These are phyloP conservation scores for Leishmania braziliensis DNA, from an alignment of 208 protist species.

Conservation along the genomic window DNA sequence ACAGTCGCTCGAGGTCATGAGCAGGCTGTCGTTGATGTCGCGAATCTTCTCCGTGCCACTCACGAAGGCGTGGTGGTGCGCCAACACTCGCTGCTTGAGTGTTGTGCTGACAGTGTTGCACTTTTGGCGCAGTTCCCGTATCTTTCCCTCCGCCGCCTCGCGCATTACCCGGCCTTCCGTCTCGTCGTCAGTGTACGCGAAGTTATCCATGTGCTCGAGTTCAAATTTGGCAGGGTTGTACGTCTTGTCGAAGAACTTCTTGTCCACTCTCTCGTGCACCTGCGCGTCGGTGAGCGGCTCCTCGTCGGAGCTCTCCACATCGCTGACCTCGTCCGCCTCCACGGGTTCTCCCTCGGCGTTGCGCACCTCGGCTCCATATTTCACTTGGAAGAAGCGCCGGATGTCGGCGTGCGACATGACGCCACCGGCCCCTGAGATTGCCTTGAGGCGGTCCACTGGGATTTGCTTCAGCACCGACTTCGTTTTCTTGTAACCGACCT, in stretches of 20 bases:
- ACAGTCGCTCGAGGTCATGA: conserved; percentile 84
- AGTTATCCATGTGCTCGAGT: conserved; percentile 60
- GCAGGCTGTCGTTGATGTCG: conserved; percentile 71
- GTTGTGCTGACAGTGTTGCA: conserved; percentile 81
- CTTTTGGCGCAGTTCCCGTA: conserved; percentile 63
- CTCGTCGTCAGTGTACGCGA: conserved; percentile 54
- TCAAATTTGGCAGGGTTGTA: conserved; percentile 80
- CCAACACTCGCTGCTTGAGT: conserved; percentile 81
- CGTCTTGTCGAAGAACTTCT: conserved; percentile 84
- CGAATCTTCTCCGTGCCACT: conserved; percentile 74
- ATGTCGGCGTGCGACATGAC: conserved; percentile 47
- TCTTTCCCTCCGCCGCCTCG: conserved; percentile 54
- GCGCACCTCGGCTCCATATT: conserved; percentile 59
- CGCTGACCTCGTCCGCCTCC: conserved; percentile 41
- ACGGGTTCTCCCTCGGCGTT: conserved; percentile 36
- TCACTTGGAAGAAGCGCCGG: conserved; percentile 64
- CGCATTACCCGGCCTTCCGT: conserved; percentile 56
- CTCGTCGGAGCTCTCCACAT: conserved; percentile 69
- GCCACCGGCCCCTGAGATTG: conserved; percentile 25
- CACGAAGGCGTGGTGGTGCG: conserved; percentile 74
- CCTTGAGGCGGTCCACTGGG: conserved; percentile 49
- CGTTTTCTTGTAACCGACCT: conserved; percentile 73
- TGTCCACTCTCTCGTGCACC: conserved; percentile 79
- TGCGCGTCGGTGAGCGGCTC: conserved; percentile 83
- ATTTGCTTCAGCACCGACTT: conserved; percentile 68